Conservation (phyloP, 371 early-diverging fungal species). For the Zancudomyces culisetae region DNA sequence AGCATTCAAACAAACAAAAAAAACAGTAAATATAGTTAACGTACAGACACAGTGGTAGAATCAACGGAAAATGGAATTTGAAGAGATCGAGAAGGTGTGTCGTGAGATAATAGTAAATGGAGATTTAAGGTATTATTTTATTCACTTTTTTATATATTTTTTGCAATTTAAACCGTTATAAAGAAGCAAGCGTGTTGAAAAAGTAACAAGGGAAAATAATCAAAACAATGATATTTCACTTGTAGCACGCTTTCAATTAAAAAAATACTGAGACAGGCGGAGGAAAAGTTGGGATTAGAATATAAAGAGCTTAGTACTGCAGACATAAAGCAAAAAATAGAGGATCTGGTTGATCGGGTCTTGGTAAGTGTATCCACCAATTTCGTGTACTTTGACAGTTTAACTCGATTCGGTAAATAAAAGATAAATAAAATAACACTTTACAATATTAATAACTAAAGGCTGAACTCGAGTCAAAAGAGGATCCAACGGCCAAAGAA, state of each 20-base stretch:
- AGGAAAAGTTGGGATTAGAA: not conserved
- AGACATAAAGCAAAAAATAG: not conserved
- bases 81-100: not conserved
- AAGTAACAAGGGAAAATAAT: not conserved
- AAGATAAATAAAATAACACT: not conserved
- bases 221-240: not conserved
- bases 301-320: not conserved
- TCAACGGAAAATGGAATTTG: not conserved
- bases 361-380: no score
- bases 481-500: not conserved
- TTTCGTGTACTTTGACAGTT: no score
- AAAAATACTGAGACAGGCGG: not conserved
- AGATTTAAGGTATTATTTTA: not conserved
- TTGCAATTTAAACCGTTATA: not conserved
- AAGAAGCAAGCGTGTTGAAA: no score
- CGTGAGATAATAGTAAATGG: not conserved
- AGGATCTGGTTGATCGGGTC: not conserved
- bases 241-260: not conserved
- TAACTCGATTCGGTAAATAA: no score
- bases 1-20: no score
- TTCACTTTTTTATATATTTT: not conserved
- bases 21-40: no score
- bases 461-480: not conserved
- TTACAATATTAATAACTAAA: not conserved
- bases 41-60: not conserved